Evolutionary conservation across 1,284 basidiomycete genomes (phyloP).

Genomic region (Boletus austroedulis): DNA sequence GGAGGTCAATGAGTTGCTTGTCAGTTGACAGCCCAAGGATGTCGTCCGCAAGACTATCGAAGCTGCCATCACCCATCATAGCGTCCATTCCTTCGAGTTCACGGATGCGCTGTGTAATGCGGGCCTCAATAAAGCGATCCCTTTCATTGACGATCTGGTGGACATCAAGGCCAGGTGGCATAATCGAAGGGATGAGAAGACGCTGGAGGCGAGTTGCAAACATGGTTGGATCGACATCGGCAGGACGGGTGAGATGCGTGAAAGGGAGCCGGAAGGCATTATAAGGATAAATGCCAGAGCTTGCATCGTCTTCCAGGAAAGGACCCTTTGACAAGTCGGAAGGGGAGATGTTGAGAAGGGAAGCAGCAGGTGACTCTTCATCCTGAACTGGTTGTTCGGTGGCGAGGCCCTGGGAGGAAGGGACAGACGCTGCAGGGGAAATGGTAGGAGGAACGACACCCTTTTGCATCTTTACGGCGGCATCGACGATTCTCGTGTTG

Average conservation of each 20-base stretch:
- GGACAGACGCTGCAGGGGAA: constrained; percentile 8
- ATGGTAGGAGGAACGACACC: constrained; percentile 36
- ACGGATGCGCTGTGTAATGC: constrained; percentile 84
- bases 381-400: constrained; percentile 37
- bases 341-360: constrained; percentile 38
- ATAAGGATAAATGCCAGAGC: constrained; percentile 89
- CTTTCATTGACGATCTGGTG: constrained; percentile 89
- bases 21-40: constrained; percentile 39
- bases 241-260: constrained; percentile 64
- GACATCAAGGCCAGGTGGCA: constrained; percentile 93
- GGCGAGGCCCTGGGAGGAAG: constrained; percentile 13
- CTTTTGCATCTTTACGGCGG: constrained; percentile 75
- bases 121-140: constrained; percentile 86
- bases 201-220: constrained; percentile 76
- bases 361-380: constrained; percentile 39
- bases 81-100: constrained; percentile 86
- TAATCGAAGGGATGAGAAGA: constrained; percentile 83
- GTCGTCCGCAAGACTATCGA: constrained; percentile 57
- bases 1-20: constrained; percentile 39
- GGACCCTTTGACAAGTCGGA: constrained; percentile 61
- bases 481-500: constrained; percentile 65
- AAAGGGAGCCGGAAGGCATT: constrained; percentile 92
- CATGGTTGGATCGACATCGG: constrained; percentile 56
- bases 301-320: constrained; percentile 77
- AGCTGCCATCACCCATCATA: constrained; percentile 76